phyloP scores from a whole-genome alignment of 2,329 filamentous ascomycete species.

The Pyrenochaeta sp. region DNA sequence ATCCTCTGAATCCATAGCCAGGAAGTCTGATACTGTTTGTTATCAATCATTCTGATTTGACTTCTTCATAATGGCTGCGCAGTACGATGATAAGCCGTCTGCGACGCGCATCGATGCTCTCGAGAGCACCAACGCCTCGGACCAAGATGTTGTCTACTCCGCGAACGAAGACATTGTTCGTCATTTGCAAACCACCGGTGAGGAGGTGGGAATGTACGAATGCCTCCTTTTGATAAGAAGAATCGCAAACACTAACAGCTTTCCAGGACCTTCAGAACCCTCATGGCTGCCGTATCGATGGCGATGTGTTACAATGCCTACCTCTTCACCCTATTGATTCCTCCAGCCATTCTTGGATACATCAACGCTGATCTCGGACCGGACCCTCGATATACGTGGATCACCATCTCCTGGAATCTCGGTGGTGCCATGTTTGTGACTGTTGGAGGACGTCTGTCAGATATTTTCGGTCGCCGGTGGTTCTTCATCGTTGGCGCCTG shows the following conservation, averaged over 20 bases:
- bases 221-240: background rate
- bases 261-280: constrained; percentile 15
- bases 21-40: background rate
- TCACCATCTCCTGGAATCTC: constrained; percentile 44
- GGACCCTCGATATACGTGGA: constrained; percentile 41
- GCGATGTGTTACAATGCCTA: constrained; percentile 44
- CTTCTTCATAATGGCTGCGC: constrained; percentile 6
- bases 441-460: constrained; percentile 45
- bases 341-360: constrained; percentile 38
- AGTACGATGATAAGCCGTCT: constrained; percentile 19
- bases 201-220: constrained; percentile 35
- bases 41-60: background rate
- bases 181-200: constrained; percentile 37
- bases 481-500: constrained; percentile 45
- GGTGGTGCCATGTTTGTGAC: constrained; percentile 43
- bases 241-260: background rate
- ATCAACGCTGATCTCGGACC: constrained; percentile 46
- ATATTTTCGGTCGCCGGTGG: constrained; percentile 50
- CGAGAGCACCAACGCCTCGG: constrained; percentile 14
- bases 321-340: constrained; percentile 42
- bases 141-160: constrained; percentile 11
- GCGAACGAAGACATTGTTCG: constrained; percentile 40
- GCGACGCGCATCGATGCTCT: constrained; percentile 27
- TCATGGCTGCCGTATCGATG: constrained; percentile 37
- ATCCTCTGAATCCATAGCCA: background rate